phyloP scores from a whole-genome alignment of 331 rosid species.

The Pyrus hybrid region DNA sequence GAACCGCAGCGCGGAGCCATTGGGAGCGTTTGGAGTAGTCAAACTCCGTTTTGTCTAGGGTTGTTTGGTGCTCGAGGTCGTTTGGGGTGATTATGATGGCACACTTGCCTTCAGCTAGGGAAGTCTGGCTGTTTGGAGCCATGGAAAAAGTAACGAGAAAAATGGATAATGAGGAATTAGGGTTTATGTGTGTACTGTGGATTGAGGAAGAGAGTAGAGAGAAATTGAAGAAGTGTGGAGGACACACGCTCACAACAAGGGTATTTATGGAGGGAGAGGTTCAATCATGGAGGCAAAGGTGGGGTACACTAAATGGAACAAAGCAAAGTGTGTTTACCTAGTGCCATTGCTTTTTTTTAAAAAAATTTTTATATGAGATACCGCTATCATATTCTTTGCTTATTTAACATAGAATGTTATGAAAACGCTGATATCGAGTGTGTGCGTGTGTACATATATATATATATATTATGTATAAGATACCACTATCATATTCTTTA shows the following conservation, averaged over 20 bases:
- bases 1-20: constrained; percentile 83
- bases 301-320: constrained; percentile 28
- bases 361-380: too few relatives aligned
- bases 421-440: too few relatives aligned
- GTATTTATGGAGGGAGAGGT: constrained; percentile 59
- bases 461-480: too few relatives aligned
- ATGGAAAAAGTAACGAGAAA: constrained; percentile 2
- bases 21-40: constrained; percentile 89
- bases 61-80: constrained; percentile 47
- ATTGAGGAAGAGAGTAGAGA: background rate
- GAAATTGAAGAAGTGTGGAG: constrained; percentile 45
- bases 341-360: background rate
- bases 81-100: constrained; percentile 11
- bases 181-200: background rate
- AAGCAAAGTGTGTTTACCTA: background rate
- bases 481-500: too few relatives aligned
- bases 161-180: background rate
- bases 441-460: too few relatives aligned
- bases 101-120: constrained; percentile 25
- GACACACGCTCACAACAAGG: constrained; percentile 60
- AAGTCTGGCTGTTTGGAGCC: constrained; percentile 38
- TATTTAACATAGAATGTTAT: too few relatives aligned
- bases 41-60: constrained; percentile 27
- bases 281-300: constrained; percentile 21
- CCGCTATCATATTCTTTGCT: too few relatives aligned